Conservation (phyloP, 345 rosid genomes). For the Gossypium turneri region DNA sequence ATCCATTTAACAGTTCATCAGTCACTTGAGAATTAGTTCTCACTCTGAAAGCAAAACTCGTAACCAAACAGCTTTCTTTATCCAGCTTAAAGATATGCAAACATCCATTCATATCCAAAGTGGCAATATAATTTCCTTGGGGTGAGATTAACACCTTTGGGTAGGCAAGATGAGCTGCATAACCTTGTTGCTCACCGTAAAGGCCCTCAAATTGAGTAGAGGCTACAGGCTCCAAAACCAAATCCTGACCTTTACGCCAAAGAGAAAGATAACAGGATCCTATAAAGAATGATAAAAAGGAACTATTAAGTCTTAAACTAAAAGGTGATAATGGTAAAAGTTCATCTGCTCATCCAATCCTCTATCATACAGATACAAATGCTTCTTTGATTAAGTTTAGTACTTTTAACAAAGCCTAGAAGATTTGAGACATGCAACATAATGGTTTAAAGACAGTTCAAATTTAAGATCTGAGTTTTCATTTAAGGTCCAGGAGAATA, state of each 20-base stretch:
- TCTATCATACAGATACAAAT: neutral
- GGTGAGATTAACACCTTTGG: constrained; percentile 84
- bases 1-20: constrained; percentile 21
- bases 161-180: constrained; percentile 38
- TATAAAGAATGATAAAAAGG: constrained; percentile 29
- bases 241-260: constrained; percentile 50
- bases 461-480: constrained; percentile 1
- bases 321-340: neutral
- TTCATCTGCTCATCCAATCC: neutral
- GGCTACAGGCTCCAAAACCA: constrained; percentile 49
- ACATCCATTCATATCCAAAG: constrained; percentile 63
- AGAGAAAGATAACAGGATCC: constrained; percentile 65
- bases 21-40: constrained; percentile 29
- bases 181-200: constrained; percentile 38
- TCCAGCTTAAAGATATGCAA: constrained; percentile 63
- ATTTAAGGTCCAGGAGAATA: constrained; percentile 17
- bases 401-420: neutral
- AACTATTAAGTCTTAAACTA: neutral
- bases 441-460: neutral
- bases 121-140: constrained; percentile 55
- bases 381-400: neutral
- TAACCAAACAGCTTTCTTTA: constrained; percentile 35
- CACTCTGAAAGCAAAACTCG: constrained; percentile 29
- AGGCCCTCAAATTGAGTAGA: constrained; percentile 63
- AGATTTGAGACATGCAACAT: neutral